phyloP scores from a whole-genome alignment of 345 rosid species.

The Lepidium didymum region DNA sequence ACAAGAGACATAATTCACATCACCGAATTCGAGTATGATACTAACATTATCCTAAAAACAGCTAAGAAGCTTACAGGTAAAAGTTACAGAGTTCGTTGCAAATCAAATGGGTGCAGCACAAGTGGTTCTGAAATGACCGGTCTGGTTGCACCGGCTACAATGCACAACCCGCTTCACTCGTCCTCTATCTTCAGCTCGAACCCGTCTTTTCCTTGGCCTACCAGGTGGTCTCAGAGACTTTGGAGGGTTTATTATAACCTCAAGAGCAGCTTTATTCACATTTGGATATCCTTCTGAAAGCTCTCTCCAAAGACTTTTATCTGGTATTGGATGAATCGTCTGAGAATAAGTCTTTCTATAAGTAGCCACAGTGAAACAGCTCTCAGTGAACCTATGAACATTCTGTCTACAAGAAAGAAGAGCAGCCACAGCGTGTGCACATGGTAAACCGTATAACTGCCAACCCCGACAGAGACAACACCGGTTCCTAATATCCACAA shows the following conservation, averaged over 20 bases:
- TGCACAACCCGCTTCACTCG: constrained; percentile 90
- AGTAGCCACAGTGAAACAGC: constrained; percentile 93
- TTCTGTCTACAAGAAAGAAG: constrained; percentile 97
- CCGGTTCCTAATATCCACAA: constrained; percentile 84
- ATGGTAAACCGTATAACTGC: constrained; percentile 93
- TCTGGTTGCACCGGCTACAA: constrained; percentile 96
- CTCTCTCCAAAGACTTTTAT: constrained; percentile 88
- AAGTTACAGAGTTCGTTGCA: neutral
- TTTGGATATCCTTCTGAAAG: constrained; percentile 60
- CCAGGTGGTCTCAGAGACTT: constrained; percentile 91
- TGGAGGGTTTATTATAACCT: constrained; percentile 64
- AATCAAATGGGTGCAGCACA: constrained; percentile 87
- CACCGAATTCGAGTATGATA: neutral
- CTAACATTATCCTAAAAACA: neutral
- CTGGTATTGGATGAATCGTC: constrained; percentile 94
- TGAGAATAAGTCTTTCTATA: constrained; percentile 89
- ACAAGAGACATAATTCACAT: constrained; percentile 4
- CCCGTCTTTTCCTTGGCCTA: constrained; percentile 90
- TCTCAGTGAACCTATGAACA: constrained; percentile 90
- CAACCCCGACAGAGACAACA: constrained; percentile 96
- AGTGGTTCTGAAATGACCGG: constrained; percentile 97
- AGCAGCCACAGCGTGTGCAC: constrained; percentile 97
- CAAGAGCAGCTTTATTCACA: constrained; percentile 32
- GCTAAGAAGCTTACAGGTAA: constrained; percentile 8
- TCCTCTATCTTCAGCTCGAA: constrained; percentile 88